phyloP scores from a whole-genome alignment of 1,284 basidiomycete genomes.

The Microstroma glucosiphilum region DNA sequence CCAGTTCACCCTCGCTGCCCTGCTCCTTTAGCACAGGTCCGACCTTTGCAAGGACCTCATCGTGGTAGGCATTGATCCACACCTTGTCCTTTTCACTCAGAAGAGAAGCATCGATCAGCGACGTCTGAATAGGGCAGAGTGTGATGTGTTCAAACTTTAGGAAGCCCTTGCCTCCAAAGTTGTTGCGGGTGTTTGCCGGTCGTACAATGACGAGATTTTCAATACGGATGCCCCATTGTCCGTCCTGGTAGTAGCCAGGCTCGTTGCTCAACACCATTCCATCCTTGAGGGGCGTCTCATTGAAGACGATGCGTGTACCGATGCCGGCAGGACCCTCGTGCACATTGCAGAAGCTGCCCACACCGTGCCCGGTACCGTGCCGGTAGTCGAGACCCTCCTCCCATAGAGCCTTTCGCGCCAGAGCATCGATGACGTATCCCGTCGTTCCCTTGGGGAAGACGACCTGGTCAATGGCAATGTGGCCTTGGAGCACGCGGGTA shows the following conservation, averaged over 20 bases:
- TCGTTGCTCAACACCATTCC: conserved; percentile 54
- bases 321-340: conserved; percentile 50
- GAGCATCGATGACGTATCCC: conserved; percentile 69
- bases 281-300: conserved; percentile 46
- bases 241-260: conserved; percentile 94
- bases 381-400: conserved; percentile 61
- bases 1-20: conserved; percentile 59
- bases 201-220: conserved; percentile 59
- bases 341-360: conserved; percentile 45
- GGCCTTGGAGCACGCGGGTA: conserved; percentile 89
- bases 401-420: conserved; percentile 80
- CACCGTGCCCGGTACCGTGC: conserved; percentile 49
- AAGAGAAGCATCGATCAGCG: conserved; percentile 65
- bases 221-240: conserved; percentile 84
- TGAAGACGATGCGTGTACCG: conserved; percentile 44
- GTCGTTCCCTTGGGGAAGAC: conserved; percentile 84
- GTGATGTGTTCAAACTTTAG: conserved; percentile 66
- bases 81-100: conserved; percentile 63
- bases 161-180: conserved; percentile 64
- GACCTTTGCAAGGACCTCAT: conserved; percentile 69
- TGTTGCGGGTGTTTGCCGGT: conserved; percentile 61
- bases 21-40: conserved; percentile 63
- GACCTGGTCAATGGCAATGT: conserved; percentile 80
- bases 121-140: conserved; percentile 72
- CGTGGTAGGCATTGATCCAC: conserved; percentile 85